Percentiles rank a stretch among this genome's conserved stretches.
Evolutionary conservation across 768 basidiomycete genomes (phyloP).

Genomic region (Leucosporidium yakuticum): DNA sequence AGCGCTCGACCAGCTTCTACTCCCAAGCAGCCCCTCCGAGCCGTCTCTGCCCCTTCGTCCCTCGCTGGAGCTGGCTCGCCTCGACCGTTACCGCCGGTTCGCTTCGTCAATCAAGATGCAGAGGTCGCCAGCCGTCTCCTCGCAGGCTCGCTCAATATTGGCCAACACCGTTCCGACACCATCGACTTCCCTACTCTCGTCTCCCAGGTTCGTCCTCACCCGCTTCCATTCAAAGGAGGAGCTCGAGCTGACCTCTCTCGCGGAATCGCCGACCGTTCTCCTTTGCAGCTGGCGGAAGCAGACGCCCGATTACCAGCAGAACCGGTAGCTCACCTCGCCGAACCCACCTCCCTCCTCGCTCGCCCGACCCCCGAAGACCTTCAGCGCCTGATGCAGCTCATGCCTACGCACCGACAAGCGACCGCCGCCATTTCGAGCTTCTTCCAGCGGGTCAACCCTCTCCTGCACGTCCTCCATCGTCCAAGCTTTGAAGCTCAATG

Average conservation of each 20-base stretch:
- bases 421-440: conserved; percentile 14
- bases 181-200: background rate
- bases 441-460: conserved; percentile 13
- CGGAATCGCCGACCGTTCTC: too few species aligned
- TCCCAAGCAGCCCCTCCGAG: background rate
- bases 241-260: too few species aligned
- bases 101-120: background rate
- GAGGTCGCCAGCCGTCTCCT: background rate
- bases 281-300: too few species aligned
- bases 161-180: background rate
- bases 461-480: conserved; percentile 19
- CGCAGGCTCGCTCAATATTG: background rate
- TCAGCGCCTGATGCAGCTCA: background rate
- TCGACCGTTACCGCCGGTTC: background rate
- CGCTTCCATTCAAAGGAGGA: too few species aligned
- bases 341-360: conserved; percentile 1
- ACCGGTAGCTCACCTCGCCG: background rate
- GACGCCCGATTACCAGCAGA: background rate
- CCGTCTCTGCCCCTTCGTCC: background rate
- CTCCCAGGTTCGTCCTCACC: background rate
- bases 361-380: conserved; percentile 8
- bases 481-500: conserved; percentile 13
- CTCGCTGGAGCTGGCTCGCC: background rate
- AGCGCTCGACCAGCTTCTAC: background rate
- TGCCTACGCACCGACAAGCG: conserved; percentile 19